Percentiles rank a stretch among this genome's conserved stretches.
phyloP scores from a whole-genome alignment of 164 flowering plant genomes.

The Nelumbo lutea region DNA sequence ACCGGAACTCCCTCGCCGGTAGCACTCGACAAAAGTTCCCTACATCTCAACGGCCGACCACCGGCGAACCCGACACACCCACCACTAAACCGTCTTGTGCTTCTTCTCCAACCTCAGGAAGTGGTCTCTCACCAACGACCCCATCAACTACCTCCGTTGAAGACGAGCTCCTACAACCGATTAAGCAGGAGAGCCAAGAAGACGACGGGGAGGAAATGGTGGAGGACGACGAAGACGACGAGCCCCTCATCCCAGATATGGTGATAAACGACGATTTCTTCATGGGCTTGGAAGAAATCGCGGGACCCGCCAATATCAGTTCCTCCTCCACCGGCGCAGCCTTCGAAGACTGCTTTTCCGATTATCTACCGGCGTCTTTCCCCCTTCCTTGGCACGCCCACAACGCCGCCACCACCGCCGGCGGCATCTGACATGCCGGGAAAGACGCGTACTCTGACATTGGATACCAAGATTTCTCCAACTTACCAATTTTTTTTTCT shows the following conservation, averaged over 20 bases:
- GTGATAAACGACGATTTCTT: conserved; percentile 56
- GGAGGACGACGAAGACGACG: conserved; percentile 34
- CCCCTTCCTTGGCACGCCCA: conserved; percentile 42
- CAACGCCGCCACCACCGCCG: conserved; percentile 44
- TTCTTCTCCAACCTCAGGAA: conserved; percentile 22
- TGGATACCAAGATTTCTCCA: conserved; percentile 3
- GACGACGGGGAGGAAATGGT: conserved; percentile 20
- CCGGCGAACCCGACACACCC: neutral
- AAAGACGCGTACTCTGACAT: neutral
- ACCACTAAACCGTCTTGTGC: conserved; percentile 11
- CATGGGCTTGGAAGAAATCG: conserved; percentile 54
- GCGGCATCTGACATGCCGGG: conserved; percentile 33
- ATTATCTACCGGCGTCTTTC: conserved; percentile 32
- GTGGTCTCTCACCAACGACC: conserved; percentile 33
- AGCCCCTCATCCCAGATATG: conserved; percentile 31
- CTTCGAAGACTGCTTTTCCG: conserved; percentile 40
- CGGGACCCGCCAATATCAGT: conserved; percentile 6
- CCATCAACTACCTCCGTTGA: conserved; percentile 22
- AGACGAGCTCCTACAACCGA: conserved; percentile 17
- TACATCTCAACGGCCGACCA: conserved; percentile 4
- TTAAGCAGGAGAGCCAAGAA: conserved; percentile 18
- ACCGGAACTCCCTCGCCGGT: conserved; percentile 94
- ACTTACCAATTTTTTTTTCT: neutral
- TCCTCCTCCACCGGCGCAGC: neutral
- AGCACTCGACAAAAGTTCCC: conserved; percentile 65